Conservation (phyloP, 306 rosid species). For the Ziziphus jujuba region DNA sequence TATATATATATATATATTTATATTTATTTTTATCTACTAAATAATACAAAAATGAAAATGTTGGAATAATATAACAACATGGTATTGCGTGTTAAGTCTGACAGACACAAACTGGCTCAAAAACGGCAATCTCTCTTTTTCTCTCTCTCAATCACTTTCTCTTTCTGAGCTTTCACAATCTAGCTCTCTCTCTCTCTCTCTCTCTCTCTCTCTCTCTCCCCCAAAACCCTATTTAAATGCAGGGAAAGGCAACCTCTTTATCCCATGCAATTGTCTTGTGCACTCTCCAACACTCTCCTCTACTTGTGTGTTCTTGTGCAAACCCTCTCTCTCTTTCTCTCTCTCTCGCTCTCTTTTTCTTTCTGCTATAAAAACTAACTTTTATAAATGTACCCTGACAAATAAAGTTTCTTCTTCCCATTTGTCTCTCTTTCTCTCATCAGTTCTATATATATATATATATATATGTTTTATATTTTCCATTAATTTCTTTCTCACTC, state of each 20-base stretch:
- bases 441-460: not conserved
- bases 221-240: slow-evolving; percentile 53
- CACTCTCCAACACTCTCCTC: slow-evolving; percentile 8
- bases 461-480: no score
- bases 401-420: not conserved
- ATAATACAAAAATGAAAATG: slow-evolving; percentile 5
- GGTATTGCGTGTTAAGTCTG: slow-evolving; percentile 44
- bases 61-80: slow-evolving; percentile 33
- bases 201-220: slow-evolving; percentile 15
- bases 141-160: slow-evolving; percentile 23
- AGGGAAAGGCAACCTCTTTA: slow-evolving; percentile 43
- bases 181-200: slow-evolving; percentile 29
- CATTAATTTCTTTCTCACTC: no score
- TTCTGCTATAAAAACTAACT: not conserved
- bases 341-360: not conserved
- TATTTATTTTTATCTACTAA: not conserved
- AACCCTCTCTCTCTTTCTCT: not conserved
- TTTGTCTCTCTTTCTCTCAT: slow-evolving; percentile 14
- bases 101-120: slow-evolving; percentile 20
- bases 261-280: slow-evolving; percentile 53
- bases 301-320: no score
- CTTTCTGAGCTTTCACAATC: no score
- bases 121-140: slow-evolving; percentile 7
- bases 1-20: no score
- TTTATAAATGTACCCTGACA: slow-evolving; percentile 8